A percentile compares a stretch with the other conserved stretches of the same genome.
Conservation (phyloP, 2,329 filamentous ascomycete genomes). For the Calonectria pseudoreteaudii region DNA sequence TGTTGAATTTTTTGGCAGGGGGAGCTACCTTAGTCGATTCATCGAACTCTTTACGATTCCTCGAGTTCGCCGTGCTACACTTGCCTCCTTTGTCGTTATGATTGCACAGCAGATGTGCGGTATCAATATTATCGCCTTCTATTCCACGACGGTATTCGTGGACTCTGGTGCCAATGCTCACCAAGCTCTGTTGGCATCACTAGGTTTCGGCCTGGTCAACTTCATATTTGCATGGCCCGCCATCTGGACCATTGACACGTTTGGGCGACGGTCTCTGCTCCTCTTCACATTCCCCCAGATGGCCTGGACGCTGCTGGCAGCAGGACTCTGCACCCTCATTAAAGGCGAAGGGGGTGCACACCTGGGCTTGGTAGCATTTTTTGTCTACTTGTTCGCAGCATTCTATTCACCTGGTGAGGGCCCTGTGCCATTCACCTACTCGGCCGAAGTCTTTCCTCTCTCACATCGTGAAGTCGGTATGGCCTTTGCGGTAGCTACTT, state of each 20-base stretch:
- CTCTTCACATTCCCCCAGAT: slow-evolving; percentile 57
- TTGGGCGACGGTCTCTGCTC: slow-evolving; percentile 64
- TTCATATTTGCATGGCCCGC: slow-evolving; percentile 70
- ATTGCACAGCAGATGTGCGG: slow-evolving; percentile 79
- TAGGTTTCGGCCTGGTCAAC: slow-evolving; percentile 69
- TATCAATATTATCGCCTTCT: slow-evolving; percentile 82
- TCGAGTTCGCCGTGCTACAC: slow-evolving; percentile 76
- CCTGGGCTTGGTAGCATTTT: slow-evolving; percentile 63
- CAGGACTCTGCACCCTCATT: slow-evolving; percentile 64
- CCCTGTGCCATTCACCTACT: slow-evolving; percentile 76
- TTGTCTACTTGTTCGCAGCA: slow-evolving; percentile 67
- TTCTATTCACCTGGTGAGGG: slow-evolving; percentile 69
- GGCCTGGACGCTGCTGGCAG: slow-evolving; percentile 54
- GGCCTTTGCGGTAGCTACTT: slow-evolving; percentile 76
- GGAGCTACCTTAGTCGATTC: slow-evolving; percentile 72
- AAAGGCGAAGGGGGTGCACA: slow-evolving; percentile 49
- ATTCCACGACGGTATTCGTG: slow-evolving; percentile 73
- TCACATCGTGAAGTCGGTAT: slow-evolving; percentile 79
- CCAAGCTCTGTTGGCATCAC: slow-evolving; percentile 69
- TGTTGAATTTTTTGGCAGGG: slow-evolving; percentile 59
- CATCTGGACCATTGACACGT: slow-evolving; percentile 69
- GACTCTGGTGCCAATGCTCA: slow-evolving; percentile 67
- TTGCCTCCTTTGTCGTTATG: slow-evolving; percentile 85
- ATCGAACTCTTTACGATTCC: slow-evolving; percentile 76
- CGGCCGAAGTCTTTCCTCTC: slow-evolving; percentile 77